Percentiles rank a stretch among this genome's conserved stretches.
Conservation (phyloP, 1,284 basidiomycete genomes). For the Filobasidium uniguttulatum region DNA sequence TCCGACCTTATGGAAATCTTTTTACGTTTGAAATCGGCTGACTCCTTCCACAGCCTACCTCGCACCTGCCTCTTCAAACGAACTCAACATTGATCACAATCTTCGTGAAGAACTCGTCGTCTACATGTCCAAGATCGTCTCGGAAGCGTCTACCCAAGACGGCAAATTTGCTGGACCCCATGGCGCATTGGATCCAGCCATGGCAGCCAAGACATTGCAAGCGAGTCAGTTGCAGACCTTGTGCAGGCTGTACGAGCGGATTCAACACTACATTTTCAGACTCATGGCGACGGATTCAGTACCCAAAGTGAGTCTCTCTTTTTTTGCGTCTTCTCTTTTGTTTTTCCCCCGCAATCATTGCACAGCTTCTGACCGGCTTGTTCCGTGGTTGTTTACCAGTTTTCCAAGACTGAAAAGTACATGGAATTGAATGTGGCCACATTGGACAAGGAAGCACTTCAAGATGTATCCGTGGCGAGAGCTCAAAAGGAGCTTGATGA, state of each 20-base stretch:
- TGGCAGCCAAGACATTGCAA: constrained; percentile 50
- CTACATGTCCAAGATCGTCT: constrained; percentile 79
- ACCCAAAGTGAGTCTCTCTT: constrained; percentile 68
- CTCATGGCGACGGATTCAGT: constrained; percentile 97
- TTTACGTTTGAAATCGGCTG: neutral
- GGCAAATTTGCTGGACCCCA: constrained; percentile 53
- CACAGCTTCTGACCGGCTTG: neutral
- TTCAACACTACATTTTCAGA: constrained; percentile 91
- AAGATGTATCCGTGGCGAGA: constrained; percentile 16
- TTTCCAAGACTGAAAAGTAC: constrained; percentile 34
- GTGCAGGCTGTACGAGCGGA: constrained; percentile 86
- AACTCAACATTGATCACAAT: constrained; percentile 96
- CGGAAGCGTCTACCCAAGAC: constrained; percentile 42
- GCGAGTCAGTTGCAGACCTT: constrained; percentile 89
- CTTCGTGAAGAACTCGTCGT: constrained; percentile 83
- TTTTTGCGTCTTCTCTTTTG: neutral
- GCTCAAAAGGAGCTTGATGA: constrained; percentile 15
- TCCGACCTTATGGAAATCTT: neutral
- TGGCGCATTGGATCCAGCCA: constrained; percentile 62
- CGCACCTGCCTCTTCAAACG: constrained; percentile 83
- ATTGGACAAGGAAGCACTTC: constrained; percentile 21
- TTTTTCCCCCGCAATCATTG: no score
- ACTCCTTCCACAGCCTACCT: constrained; percentile 59
- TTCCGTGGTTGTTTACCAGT: constrained; percentile 15
- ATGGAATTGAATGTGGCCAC: constrained; percentile 23